Base-by-base conservation (phyloP, 192 early-diverging fungal species). In the Coemansia sp. region DNA sequence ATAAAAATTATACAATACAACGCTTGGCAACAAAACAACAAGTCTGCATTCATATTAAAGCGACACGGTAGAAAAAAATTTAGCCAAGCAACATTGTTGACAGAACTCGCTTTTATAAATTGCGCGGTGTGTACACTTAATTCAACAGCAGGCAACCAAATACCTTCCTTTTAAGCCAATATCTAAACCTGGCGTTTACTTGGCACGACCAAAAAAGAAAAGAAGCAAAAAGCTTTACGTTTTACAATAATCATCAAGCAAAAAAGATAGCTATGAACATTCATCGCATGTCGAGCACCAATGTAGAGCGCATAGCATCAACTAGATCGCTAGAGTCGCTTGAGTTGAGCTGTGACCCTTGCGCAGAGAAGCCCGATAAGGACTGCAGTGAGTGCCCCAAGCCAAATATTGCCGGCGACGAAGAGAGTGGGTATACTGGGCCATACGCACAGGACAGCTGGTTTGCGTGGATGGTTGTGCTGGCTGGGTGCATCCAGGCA, bases 381-480 rank as follows among this genome's bases (percentile, higher is more conserved):
- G 14, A 10, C 27, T 54, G 51, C 17, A 31, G 3, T 25, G 29
- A 54, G 27, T 31, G 25, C 51, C 27, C 27, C 12, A 31, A 14
- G 3, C 10, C 4, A 29, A 15, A 29, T 5, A 54, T 15, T 31
- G 29, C 15, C 51, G 15, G 15, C 6, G 29, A 54, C 7, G 51
- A 51, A 4, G 49, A 54, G 4, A 27, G 29, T 17, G 51, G 27
- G 17, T 54, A 54, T 25, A 29, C 29, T 1, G 51, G 51, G 2
- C 51, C 51, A 7, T 17, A 54, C 10, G 25, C 51, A 15, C 51
- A 71, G 25, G 79, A 82, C 64, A 57, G 70, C 40, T 69, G 63
- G 64, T 74, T 65, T 31, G 73, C 74, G 14, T 82, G 79, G 79
- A 27, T 63, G 20, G 64, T 82, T 4, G 74, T 76, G 15, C 45